These are phyloP conservation scores for Malus hybrid DNA, from an alignment of 331 rosid genomes.

Conservation along the genomic window DNA sequence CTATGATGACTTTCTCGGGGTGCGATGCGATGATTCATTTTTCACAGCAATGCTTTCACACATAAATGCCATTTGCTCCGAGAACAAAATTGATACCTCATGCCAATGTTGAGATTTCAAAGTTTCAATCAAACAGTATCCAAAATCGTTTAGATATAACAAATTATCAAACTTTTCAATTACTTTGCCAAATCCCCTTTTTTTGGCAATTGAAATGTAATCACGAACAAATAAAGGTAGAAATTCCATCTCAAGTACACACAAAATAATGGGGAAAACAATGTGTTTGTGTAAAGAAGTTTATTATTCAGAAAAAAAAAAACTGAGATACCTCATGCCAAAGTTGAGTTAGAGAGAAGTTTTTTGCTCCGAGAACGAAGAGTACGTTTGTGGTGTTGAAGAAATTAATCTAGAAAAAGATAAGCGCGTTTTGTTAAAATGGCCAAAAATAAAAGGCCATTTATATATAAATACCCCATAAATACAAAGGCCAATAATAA, in stretches of 20 bases:
- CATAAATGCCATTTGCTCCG: background rate
- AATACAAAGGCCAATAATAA: background rate
- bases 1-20: no score
- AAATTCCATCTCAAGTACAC: background rate
- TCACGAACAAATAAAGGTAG: no score
- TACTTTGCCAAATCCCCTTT: no score
- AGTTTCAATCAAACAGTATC: background rate
- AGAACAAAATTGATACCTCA: no score
- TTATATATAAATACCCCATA: no score
- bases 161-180: no score
- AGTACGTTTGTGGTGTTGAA: background rate
- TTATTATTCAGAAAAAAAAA: no score
- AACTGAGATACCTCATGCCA: conserved; percentile 8
- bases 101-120: no score
- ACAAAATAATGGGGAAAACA: background rate
- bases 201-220: no score
- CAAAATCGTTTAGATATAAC: background rate
- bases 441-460: no score
- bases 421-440: background rate
- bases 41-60: background rate
- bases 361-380: background rate
- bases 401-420: background rate
- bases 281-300: background rate
- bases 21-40: background rate
- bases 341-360: background rate